Evolutionary conservation across 176 grass and related monocot species (phyloP), one percentile per base, ranked within the genome.

Genomic region (Luzula sylvatica): DNA sequence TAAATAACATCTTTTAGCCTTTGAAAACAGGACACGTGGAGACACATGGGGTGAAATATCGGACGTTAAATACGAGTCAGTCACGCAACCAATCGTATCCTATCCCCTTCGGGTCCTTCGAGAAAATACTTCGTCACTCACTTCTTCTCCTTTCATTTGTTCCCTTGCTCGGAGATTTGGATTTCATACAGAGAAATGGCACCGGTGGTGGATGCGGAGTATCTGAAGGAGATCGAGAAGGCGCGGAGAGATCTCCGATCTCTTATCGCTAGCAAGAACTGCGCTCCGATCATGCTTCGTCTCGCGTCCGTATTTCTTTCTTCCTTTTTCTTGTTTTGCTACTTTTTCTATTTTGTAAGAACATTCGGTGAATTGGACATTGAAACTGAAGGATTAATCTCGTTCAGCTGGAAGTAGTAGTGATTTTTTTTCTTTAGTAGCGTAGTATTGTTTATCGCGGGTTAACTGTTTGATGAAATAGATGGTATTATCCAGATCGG

Each of bases 201-300:
- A 58, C 80, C 92, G 11, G 55, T 77, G 54, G 85, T 96, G 24
- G 81, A 90, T 53, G 92, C 78, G 11, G 84, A 78, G 44, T 96
- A 96, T 73, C 67, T 79, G 61, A 87, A 80, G 60, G 81, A 86
- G 72, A 72, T 96, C 75, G 85, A 90, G 66, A 82, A 48, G 81
- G 92, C 78, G 20, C 92, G 92, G 50, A 61, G 85, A 65, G 52
- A 68, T n/a, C 85, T 96, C 46, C 92, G 92, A 32, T 80, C 77
- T 69, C 85, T 96, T 56, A 86, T 96, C 77, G 68, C 92, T 24
- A 68, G 52, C 81, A 89, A 86, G 74, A 87, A 80, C 56, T 96
- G 92, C 74, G 84, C 92, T 26, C 92, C 92, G 14, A 82, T 96
- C 85, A 86, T 96, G 77, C 92, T 96, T 61, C 92, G 92, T 58